A percentile compares a stretch with the other conserved stretches of the same genome.
These are phyloP conservation scores for Stylonectria norvegica DNA, from an alignment of 2,329 filamentous ascomycete genomes.

Conservation along the genomic window DNA sequence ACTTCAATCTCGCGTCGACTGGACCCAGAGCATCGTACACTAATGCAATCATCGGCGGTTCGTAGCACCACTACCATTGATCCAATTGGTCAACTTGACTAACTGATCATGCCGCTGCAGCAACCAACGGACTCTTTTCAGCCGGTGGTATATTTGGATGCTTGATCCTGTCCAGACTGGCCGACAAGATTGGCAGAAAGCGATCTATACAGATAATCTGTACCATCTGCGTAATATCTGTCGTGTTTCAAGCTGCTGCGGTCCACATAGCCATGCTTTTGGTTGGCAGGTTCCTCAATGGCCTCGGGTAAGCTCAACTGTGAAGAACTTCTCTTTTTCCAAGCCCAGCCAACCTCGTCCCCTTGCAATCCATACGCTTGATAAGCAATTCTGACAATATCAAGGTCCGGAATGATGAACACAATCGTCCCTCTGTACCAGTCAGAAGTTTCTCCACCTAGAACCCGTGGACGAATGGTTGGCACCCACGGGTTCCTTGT, in stretches of 20 bases:
- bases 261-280: background rate
- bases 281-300: background rate
- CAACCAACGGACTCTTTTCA: background rate
- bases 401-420: constrained; percentile 1
- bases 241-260: background rate
- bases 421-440: background rate
- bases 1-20: background rate
- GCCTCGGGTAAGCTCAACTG: no score
- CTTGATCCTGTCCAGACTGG: background rate
- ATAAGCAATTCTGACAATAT: no score
- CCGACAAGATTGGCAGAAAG: background rate
- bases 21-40: background rate
- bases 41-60: background rate
- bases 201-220: constrained; percentile 1
- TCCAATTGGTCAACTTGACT: background rate
- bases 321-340: no score
- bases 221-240: background rate
- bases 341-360: no score
- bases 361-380: no score
- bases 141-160: background rate
- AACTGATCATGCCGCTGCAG: background rate
- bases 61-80: no score
- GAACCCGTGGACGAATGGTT: background rate
- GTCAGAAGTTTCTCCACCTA: background rate
- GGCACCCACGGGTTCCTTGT: constrained; percentile 1